Conservation (phyloP, 2,329 filamentous ascomycete genomes). For the Xylaria hypoxylon region DNA sequence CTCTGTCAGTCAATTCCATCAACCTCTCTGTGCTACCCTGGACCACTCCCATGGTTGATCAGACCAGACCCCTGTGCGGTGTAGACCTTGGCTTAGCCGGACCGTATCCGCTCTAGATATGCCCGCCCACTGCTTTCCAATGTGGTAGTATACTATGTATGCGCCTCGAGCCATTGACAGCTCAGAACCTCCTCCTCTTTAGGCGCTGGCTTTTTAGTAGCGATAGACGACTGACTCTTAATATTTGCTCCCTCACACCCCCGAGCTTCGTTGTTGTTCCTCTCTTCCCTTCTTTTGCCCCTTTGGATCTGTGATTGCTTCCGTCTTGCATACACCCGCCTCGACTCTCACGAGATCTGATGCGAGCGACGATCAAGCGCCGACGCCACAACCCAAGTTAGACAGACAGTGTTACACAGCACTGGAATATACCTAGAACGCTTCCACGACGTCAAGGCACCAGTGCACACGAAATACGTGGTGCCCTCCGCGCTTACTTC, state of each 20-base stretch:
- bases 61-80: slow-evolving; percentile 52
- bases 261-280: slow-evolving; percentile 42
- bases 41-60: slow-evolving; percentile 52
- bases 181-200: slow-evolving; percentile 55
- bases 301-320: slow-evolving; percentile 47
- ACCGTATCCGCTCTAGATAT: slow-evolving; percentile 60
- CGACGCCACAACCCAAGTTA: slow-evolving; percentile 46
- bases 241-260: slow-evolving; percentile 54
- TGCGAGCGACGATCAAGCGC: slow-evolving; percentile 50
- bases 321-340: slow-evolving; percentile 45
- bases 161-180: slow-evolving; percentile 58
- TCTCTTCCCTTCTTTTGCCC: slow-evolving; percentile 48
- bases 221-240: slow-evolving; percentile 50
- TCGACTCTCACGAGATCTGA: slow-evolving; percentile 47
- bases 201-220: slow-evolving; percentile 56
- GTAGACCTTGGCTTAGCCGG: slow-evolving; percentile 57
- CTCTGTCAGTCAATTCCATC: slow-evolving; percentile 49
- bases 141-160: slow-evolving; percentile 52
- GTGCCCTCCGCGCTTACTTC: slow-evolving; percentile 29
- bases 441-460: slow-evolving; percentile 47
- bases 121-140: slow-evolving; percentile 54
- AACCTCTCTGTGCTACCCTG: slow-evolving; percentile 49
- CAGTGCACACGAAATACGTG: slow-evolving; percentile 46
- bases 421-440: slow-evolving; percentile 46
- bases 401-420: slow-evolving; percentile 48